phyloP scores from a whole-genome alignment of 2,329 filamentous ascomycete genomes.

The Stachybotrys elegans region DNA sequence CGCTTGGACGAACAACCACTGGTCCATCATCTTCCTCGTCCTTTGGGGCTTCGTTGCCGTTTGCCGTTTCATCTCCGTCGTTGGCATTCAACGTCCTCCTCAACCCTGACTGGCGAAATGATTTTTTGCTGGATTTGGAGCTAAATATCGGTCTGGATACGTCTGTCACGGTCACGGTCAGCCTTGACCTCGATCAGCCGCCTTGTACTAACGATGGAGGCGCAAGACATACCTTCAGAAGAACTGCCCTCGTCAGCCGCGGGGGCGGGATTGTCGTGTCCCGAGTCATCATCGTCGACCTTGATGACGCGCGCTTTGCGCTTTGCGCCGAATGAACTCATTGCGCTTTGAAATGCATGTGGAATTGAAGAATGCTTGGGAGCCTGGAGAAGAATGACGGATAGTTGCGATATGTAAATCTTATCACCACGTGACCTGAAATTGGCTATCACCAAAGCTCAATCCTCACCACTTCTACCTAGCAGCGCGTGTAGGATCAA shows the following conservation, averaged over 20 bases:
- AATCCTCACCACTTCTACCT: slow-evolving; percentile 16
- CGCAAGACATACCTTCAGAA: slow-evolving; percentile 31
- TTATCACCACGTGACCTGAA: slow-evolving; percentile 44
- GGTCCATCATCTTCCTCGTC: slow-evolving; percentile 42
- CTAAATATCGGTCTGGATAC: slow-evolving; percentile 31
- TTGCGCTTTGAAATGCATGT: slow-evolving; percentile 21
- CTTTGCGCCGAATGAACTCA: slow-evolving; percentile 53
- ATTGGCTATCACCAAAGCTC: slow-evolving; percentile 19
- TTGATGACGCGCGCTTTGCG: slow-evolving; percentile 75
- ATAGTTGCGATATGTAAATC: slow-evolving; percentile 27
- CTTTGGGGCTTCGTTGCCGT: slow-evolving; percentile 17
- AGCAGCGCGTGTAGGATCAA: too few species aligned
- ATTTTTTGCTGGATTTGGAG: slow-evolving; percentile 43
- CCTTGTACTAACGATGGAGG: slow-evolving; percentile 13
- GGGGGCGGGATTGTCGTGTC: slow-evolving; percentile 8
- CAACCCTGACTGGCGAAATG: slow-evolving; percentile 53
- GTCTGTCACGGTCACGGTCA: slow-evolving; percentile 25
- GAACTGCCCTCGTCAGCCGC: slow-evolving; percentile 17
- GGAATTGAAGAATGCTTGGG: not conserved
- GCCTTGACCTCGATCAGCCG: slow-evolving; percentile 30
- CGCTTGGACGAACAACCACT: slow-evolving; percentile 42
- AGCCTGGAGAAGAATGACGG: slow-evolving; percentile 2
- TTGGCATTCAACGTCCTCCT: slow-evolving; percentile 49
- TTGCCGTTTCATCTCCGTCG: slow-evolving; percentile 26
- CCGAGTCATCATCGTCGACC: slow-evolving; percentile 55